Base-by-base conservation (phyloP, 163 green algal species). In the Chlamydomonas reinhardtii region DNA sequence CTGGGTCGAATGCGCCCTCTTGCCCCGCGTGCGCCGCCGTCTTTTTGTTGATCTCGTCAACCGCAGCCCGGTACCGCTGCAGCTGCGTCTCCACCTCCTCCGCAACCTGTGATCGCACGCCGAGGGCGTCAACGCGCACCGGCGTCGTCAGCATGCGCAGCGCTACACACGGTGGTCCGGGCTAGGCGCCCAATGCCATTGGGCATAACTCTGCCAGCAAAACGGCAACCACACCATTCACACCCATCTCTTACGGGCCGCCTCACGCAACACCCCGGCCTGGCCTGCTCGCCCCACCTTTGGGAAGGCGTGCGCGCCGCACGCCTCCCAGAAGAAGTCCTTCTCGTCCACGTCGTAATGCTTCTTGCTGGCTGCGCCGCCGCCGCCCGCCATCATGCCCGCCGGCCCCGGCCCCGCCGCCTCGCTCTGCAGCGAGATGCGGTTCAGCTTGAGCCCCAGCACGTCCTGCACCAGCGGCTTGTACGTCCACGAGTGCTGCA, bases 391-490 rank as follows among this genome's bases (percentile, higher is more conserved):
- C 72, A 76, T 76, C 72, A 76, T 76, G 39, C 68, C 79, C 19
- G 54, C 54, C 24, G 80, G 70, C 54, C 80, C 80, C 54, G 80
- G 83, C 35, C 81, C 77, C 56, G 62, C 64, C 79, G 72, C 83
- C 64, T 89, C 89, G 14, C 73, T 85, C 2, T 92, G 82, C 39
- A 98, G 83, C 17, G 92, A 92, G 3, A 99, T 91, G 29, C 96
- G 92, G 92, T 99, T 99, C 0, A 99, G 90, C 32, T 93, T 88
- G 93, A 99, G 89, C 29, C 94, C 94, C 64, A 99, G 91, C 73
- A 98, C 91, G 86, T 99, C 97, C 66, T 99, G 90, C 78, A 99
- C 98, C 24, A 99, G 90, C 19, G 98, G 97, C 82, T 98, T 96
- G 92, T 99, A 99, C 0, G 95, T 98, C 95, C 96, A 99, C 17